Percentiles rank a stretch among this genome's conserved stretches.
Evolutionary conservation across 1,284 basidiomycete genomes (phyloP).

Genomic region (Ganoderma multipileum): DNA sequence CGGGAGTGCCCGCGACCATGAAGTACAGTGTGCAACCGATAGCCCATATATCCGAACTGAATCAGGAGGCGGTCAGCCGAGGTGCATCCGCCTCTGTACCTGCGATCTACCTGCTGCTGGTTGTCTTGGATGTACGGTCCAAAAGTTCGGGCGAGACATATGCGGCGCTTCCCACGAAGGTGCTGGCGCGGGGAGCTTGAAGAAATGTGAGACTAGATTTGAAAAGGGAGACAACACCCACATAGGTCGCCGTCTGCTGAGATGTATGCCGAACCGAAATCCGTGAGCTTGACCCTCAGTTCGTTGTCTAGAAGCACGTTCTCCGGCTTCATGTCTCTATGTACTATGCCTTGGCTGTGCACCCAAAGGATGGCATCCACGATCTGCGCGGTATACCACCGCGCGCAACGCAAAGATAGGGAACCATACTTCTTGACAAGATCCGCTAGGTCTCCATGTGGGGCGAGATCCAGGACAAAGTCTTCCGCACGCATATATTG

Average conservation of each 20-base stretch:
- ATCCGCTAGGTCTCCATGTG: conserved; percentile 28
- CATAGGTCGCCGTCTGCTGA: conserved; percentile 24
- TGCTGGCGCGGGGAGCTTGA: conserved; percentile 28
- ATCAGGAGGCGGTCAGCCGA: background rate
- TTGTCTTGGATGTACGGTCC: conserved; percentile 26
- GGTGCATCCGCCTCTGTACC: background rate
- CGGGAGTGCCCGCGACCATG: conserved; percentile 22
- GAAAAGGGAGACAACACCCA: conserved; percentile 6
- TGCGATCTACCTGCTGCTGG: conserved; percentile 22
- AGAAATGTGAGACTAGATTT: background rate
- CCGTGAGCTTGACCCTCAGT: conserved; percentile 25
- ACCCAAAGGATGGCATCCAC: conserved; percentile 30
- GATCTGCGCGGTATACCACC: conserved; percentile 28
- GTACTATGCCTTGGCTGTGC: conserved; percentile 27
- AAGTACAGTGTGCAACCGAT: conserved; percentile 29
- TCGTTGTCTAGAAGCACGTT: conserved; percentile 28
- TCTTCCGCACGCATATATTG: conserved; percentile 9
- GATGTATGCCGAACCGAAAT: conserved; percentile 29
- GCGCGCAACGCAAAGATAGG: conserved; percentile 22
- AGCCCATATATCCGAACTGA: conserved; percentile 29
- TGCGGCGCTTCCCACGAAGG: conserved; percentile 30
- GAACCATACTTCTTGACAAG: conserved; percentile 30
- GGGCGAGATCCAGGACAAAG: conserved; percentile 29
- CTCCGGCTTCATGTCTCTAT: conserved; percentile 30
- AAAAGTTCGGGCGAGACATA: conserved; percentile 30